Base-by-base conservation (phyloP, 148 eudicot genomes). In the Cornus kousa region DNA sequence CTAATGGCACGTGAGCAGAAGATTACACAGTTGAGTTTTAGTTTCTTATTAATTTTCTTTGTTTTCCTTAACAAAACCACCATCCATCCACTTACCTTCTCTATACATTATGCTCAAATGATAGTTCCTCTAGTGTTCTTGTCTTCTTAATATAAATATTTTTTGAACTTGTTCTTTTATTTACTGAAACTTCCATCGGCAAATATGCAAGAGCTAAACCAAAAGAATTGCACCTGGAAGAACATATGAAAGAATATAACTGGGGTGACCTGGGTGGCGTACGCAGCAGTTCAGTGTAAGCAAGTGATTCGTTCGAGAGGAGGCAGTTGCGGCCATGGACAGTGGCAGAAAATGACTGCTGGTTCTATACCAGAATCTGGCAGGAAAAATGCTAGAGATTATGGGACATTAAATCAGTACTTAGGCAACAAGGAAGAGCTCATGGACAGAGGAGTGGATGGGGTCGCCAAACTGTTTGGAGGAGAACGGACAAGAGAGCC, bases 241-340 rank as follows among this genome's bases (percentile, higher is more conserved):
- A 83, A 37, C 80, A 46, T 57, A 20, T 73, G 35, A 88, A 72
- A 77, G 83, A 73, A 67, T 91, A 85, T 72, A 83, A 66, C 14
- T 86, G 86, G 92, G 80, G 40, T 43, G 84, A 84, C 40, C 79
- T 72, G 11, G 78, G 85, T 68, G 80, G 69, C 64, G 77, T 80
- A 65, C 80, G 65, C 67, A 74, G 73, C 7, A 83, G 83, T 20
- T 83, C 87, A 0, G 77, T 53, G 79, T 68, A 74, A 77, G 82
- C 87, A 80, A 74, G 88, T 83, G 22, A 73, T 82, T 65, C 86
- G 88, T 22, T 91, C 87, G 17, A 81, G 84, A 46, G 88, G 89
- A 10, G 78, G 87, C 60, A 90, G 94, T 5, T 87, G 97, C 67
- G 76, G 85, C 22, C 94, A 91, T 68, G 90, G 97, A 37, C 86